Conservation (phyloP, 202 grass and related monocot species). For the Zoysia matrella region DNA sequence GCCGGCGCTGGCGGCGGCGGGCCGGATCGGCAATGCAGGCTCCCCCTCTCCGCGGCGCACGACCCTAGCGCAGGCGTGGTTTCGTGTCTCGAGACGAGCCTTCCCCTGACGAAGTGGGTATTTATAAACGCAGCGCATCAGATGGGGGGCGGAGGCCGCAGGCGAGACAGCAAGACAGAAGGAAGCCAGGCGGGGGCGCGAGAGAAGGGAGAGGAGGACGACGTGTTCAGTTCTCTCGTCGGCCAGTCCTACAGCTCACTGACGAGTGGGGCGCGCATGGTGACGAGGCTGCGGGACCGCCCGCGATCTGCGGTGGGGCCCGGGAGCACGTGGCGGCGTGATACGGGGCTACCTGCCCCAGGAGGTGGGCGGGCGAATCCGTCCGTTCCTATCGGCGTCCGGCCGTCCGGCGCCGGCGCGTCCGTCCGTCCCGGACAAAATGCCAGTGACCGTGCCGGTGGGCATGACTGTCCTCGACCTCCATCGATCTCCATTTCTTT, state of each 20-base stretch:
- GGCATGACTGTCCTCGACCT: neutral
- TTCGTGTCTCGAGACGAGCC: neutral
- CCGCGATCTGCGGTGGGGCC: neutral
- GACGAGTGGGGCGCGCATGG: neutral
- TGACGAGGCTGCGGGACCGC: neutral
- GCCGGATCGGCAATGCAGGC: conserved; percentile 42
- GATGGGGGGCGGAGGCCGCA: conserved; percentile 5
- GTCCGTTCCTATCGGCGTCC: too few species aligned
- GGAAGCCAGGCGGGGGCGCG: too few species aligned
- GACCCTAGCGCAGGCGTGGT: conserved; percentile 19
- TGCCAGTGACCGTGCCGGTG: neutral
- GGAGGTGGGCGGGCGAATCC: too few species aligned
- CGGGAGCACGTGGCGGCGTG: neutral
- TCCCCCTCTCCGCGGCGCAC: neutral
- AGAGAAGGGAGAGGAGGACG: neutral
- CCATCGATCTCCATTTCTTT: too few species aligned
- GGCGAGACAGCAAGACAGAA: neutral
- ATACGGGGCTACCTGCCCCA: neutral
- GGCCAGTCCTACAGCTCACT: neutral
- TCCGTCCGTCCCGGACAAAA: neutral
- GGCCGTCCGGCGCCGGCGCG: too few species aligned
- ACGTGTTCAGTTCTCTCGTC: neutral
- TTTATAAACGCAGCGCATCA: conserved; percentile 38
- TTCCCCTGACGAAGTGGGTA: neutral
- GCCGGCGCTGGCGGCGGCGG: neutral